Evolutionary conservation across 2,329 filamentous ascomycete species (phyloP).

Genomic region (Pseudopyricularia cyperi): DNA sequence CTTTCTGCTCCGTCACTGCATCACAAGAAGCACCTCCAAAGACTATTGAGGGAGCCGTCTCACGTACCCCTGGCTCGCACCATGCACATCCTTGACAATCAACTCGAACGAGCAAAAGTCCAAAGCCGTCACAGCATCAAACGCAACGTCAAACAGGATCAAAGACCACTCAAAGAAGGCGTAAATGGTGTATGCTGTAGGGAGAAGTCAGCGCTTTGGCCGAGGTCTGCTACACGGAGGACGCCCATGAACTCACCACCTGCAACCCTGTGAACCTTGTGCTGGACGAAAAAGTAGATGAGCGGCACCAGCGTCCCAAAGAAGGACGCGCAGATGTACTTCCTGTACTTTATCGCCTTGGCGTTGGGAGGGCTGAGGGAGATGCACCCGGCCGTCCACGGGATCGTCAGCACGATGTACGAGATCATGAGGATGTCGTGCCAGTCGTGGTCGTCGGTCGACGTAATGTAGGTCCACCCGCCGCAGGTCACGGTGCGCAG

Average conservation of each 20-base stretch:
- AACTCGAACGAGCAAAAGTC: slow-evolving; percentile 88
- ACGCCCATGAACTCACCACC: slow-evolving; percentile 55
- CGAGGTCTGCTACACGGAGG: not conserved
- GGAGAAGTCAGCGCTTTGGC: not conserved
- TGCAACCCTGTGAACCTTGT: slow-evolving; percentile 88
- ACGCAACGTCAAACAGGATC: slow-evolving; percentile 88
- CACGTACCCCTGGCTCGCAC: slow-evolving; percentile 95
- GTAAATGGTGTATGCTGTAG: slow-evolving; percentile 87
- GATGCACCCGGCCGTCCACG: slow-evolving; percentile 89
- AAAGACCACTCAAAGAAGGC: slow-evolving; percentile 97
- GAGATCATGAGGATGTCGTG: slow-evolving; percentile 99
- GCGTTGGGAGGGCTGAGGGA: slow-evolving; percentile 76
- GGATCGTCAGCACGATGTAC: slow-evolving; percentile 84
- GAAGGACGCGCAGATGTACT: slow-evolving; percentile 70
- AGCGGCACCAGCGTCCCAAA: slow-evolving; percentile 84
- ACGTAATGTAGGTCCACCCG: slow-evolving; percentile 97
- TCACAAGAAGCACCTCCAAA: slow-evolving; percentile 8
- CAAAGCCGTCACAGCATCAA: slow-evolving; percentile 86
- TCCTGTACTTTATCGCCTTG: slow-evolving; percentile 75
- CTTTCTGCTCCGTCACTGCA: not conserved
- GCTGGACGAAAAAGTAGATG: slow-evolving; percentile 95
- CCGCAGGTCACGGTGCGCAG: slow-evolving; percentile 89
- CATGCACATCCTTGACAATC: slow-evolving; percentile 77
- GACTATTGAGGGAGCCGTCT: slow-evolving; percentile 58
- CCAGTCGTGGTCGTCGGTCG: slow-evolving; percentile 96